phyloP scores from a whole-genome alignment of 331 rosid genomes.

The Cydonia oblonga region DNA sequence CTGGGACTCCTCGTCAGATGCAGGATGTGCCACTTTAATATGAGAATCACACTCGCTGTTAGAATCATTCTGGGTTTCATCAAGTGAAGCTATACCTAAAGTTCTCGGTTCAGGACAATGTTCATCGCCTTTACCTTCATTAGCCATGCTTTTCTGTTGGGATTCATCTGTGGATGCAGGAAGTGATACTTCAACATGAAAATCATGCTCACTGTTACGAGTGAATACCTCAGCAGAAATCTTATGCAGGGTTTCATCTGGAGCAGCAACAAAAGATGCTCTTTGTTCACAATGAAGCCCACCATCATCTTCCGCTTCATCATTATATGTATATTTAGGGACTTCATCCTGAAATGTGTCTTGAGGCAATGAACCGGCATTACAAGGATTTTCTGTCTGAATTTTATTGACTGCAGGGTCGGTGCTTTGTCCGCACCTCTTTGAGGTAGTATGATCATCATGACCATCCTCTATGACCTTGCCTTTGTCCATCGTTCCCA shows the following conservation, averaged over 20 bases:
- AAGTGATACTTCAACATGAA: conserved; percentile 15
- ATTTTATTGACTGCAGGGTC: conserved; percentile 10
- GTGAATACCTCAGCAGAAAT: background rate
- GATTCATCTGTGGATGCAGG: conserved; percentile 8
- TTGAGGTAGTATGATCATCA: conserved; percentile 12
- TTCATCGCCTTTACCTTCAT: conserved; percentile 8
- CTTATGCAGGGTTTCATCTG: background rate
- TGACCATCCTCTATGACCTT: conserved; percentile 12
- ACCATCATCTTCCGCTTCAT: conserved; percentile 15
- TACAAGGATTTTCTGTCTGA: conserved; percentile 18
- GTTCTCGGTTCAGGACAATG: conserved; percentile 17
- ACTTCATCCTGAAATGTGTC: background rate
- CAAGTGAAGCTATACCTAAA: conserved; percentile 1
- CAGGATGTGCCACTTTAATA: conserved; percentile 14
- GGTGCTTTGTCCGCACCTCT: conserved; percentile 7
- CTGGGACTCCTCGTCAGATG: conserved; percentile 11
- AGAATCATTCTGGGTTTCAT: conserved; percentile 1
- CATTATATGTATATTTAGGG: background rate
- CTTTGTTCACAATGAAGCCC: conserved; percentile 18
- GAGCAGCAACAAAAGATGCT: conserved; percentile 3
- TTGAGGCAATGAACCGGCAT: background rate
- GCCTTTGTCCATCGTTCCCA: conserved; percentile 13
- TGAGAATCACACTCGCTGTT: conserved; percentile 17
- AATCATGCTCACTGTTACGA: conserved; percentile 15
- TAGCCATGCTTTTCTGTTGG: conserved; percentile 19